Base-by-base conservation (phyloP, 495 filamentous ascomycete genomes). In the Platismatia glauca region DNA sequence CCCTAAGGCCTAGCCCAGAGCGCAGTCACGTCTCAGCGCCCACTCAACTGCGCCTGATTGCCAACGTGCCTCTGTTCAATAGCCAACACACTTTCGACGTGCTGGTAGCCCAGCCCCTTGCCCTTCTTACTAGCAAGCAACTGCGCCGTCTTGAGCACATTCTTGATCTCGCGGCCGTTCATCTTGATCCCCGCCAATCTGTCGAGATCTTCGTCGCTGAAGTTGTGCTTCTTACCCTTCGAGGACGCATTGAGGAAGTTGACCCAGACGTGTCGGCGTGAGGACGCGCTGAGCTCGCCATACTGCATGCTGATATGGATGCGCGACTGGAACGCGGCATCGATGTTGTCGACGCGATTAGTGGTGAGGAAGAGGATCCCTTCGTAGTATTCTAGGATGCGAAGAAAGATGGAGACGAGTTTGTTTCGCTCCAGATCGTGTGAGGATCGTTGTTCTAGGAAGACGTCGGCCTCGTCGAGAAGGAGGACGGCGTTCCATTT, bases 391-490 rank as follows among this genome's bases (percentile, higher is more conserved):
- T 76, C 74, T 1, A 76, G 66, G 0, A 66, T 55, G 5, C 73
- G 69, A 0, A 76, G 66, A 43, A 76, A 75, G 33, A 77, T 63
- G 22, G 79, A 78, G 1, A 85, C 81, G 7, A 85, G 74, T 55
- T 75, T 74, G 69, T 84, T 85, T 37, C 82, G 74, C 61, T 78
- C 73, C 9, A 85, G 74, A 48, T 84, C 80, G 44, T 75, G 62
- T 0, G 70, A 50, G 4, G 50, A 69, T 4, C 80, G 75, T 58
- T 77, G 71, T 72, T 86, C 82, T 39, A 87, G 76, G 74, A 86
- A 87, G n/a, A 87, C 83, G 60, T 88, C 85, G 50, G 82, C 83
- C 71, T 88, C 84, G 63, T 87, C 84, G 3, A 89, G 77, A 1
- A 83, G 72, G 5, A 82, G 72, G 46, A 81, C 73, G 20, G 76